Base-by-base conservation (phyloP, 139 green algal species). In the Coelastrella sp. region DNA sequence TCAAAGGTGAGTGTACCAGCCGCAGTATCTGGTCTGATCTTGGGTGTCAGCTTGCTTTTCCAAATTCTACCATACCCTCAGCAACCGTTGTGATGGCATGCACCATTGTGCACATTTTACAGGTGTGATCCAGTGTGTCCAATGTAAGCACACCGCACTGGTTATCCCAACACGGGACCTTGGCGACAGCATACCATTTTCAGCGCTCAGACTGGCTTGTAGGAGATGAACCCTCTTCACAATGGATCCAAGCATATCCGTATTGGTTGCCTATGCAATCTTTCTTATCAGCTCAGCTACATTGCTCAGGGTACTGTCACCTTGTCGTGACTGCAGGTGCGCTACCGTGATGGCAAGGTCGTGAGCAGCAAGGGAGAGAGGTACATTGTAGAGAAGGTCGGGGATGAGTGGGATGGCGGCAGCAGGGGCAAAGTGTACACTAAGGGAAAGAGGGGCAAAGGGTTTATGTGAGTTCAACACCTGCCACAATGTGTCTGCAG, bases 361-460 rank as follows among this genome's bases (percentile, higher is more conserved):
- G 96, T 96, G 7, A 92, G 85, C 15, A 89, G 73, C 4, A 93
- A 91, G 11, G 96, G 96, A 4, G 94, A 98, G 65, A 98, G 98
- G 89, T 96, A 94, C 79, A 91, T 98, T 5, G 25, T 96, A 8
- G 93, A 96, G 90, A 93, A 93, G 24, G 57, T 68, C 3, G 78
- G 78, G 1, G 90, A 94, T 49, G 94, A 96, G 6, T 97, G 92
- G 92, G 93, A 97, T 76, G 95, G 95, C 5, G 95, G 95, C 60
- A 94, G 87, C 81, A 91, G 76, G 6, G 95, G 95, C 78, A 92
- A 93, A 59, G 95, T 96, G 58, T 92, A 92, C 58, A 95, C 92
- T 15, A 97, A 97, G 75, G 95, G 95, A n/a, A 96, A 96, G 88
- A 89, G 95, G 7, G 95, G 95, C 0, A 96, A 96, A 87, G 95